A percentile compares a stretch with the other conserved stretches of the same genome.
These are phyloP conservation scores for Erodium texanum DNA, from an alignment of 441 rosid genomes.

Conservation along the genomic window DNA sequence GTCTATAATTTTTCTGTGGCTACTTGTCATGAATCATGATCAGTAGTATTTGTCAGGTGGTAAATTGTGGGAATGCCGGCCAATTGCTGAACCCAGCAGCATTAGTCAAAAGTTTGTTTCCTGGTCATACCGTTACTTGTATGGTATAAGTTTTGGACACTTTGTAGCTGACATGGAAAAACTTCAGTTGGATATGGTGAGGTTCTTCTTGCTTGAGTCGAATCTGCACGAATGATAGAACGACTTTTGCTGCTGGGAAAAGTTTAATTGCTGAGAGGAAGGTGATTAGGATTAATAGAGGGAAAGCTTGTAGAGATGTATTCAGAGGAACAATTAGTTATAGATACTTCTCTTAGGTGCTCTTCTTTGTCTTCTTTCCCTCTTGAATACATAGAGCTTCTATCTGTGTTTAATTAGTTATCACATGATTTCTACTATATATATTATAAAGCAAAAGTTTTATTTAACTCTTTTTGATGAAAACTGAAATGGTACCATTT, in stretches of 20 bases:
- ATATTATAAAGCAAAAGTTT: no score
- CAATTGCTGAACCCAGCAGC: neutral
- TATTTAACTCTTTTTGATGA: no score
- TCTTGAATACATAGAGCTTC: no score
- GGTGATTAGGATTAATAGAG: neutral
- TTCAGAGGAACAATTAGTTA: neutral
- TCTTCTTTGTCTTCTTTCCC: no score
- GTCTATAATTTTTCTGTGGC: neutral
- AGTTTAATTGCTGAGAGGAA: neutral
- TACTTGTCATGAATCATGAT: neutral
- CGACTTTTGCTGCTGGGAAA: neutral
- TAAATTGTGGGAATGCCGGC: neutral
- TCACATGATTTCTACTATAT: no score
- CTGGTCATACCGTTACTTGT: neutral
- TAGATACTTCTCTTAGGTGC: neutral
- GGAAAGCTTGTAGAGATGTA: neutral
- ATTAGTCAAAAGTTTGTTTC: neutral
- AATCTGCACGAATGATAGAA: neutral
- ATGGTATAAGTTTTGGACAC: neutral
- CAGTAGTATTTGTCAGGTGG: neutral
- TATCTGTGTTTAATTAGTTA: no score
- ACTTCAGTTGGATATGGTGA: no score
- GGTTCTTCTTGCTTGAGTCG: neutral
- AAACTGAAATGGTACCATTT: no score
- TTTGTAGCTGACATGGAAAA: neutral